Base-by-base conservation (phyloP, 140 eudicot species). In the Flaveria floridana region DNA sequence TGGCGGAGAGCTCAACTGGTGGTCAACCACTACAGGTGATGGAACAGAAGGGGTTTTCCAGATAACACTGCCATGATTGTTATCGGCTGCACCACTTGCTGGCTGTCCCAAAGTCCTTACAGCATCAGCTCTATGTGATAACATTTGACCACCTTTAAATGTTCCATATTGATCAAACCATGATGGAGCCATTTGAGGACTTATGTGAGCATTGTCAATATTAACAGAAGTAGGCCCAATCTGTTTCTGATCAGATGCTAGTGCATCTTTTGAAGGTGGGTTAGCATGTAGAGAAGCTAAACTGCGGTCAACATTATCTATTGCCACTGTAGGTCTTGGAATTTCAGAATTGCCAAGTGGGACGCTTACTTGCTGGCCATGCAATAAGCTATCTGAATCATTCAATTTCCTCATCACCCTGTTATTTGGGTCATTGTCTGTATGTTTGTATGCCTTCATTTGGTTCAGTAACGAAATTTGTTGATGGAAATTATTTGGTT, bases 101-200 rank as follows among this genome's bases (percentile, higher is more conserved):
- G 65, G 76, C 81, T 68, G 88, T 70, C 86, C 95, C 15, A 73
- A 55, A 30, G 80, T 56, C 71, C 78, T 86, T 18, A 68, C 57
- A 41, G 68, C 25, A 59, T 80, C 82, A 62, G 76, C 67, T 76
- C 81, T 74, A 58, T 65, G 87, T 19, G 84, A 82, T 70, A 84
- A 46, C 78, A 82, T 79, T 65, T 89, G 95, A 63, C 88, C 91
- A 69, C 85, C 78, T 82, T 81, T 92, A 10, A 81, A 81, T 20
- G 89, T 73, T 78, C 95, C 93, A 71, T 78, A 85, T 72, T 89
- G 91, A 55, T 85, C 86, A 81, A 91, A 92, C 97, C 96, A 89
- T 7, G 95, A 79, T 6, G 95, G 96, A 14, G 95, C 96, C 96
- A 89, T 92, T 81, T 92, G 96, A 1, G 95, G 89, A 79, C 85